Percentiles rank a stretch among this genome's conserved stretches.
Evolutionary conservation across 169 alveolate species (phyloP).

Genomic region (Babesia caballi): DNA sequence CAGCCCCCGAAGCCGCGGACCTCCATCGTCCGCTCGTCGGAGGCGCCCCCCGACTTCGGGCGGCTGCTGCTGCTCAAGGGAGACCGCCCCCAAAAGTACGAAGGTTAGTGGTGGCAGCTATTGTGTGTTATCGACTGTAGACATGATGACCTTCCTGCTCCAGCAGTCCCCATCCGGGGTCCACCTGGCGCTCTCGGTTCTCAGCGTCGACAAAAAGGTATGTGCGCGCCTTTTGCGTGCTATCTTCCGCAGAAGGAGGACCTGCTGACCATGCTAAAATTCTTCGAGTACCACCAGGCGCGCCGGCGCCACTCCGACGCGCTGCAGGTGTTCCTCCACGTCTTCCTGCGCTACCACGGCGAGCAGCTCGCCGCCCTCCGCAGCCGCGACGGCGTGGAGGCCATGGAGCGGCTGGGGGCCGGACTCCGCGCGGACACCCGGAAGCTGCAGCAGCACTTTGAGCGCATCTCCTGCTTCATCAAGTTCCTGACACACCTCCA

Average conservation of each 20-base stretch:
- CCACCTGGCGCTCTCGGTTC: constrained; percentile 40
- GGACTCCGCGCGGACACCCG: constrained; percentile 12
- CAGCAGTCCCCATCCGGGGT: constrained; percentile 54
- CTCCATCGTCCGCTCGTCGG: background rate
- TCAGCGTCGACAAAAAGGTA: constrained; percentile 31
- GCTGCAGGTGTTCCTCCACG: constrained; percentile 51
- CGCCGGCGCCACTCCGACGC: constrained; percentile 40
- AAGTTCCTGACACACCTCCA: constrained; percentile 65
- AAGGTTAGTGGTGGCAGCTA: background rate
- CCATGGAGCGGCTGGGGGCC: constrained; percentile 13
- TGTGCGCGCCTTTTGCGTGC: background rate
- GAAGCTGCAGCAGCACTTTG: constrained; percentile 45
- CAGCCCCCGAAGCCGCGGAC: constrained; percentile 2
- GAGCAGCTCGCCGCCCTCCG: constrained; percentile 13
- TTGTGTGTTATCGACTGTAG: background rate
- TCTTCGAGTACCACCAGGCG: constrained; percentile 33
- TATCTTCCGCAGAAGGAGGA: constrained; percentile 22
- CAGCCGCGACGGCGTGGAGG: background rate
- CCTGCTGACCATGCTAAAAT: constrained; percentile 22
- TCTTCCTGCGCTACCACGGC: constrained; percentile 58
- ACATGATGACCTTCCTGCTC: constrained; percentile 42
- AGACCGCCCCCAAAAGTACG: constrained; percentile 12
- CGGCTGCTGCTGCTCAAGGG: background rate
- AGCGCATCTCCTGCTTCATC: constrained; percentile 60
- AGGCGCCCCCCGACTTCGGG: constrained; percentile 25